Evolutionary conservation across 306 rosid species (phyloP).

Genomic region (Pyrus communis): DNA sequence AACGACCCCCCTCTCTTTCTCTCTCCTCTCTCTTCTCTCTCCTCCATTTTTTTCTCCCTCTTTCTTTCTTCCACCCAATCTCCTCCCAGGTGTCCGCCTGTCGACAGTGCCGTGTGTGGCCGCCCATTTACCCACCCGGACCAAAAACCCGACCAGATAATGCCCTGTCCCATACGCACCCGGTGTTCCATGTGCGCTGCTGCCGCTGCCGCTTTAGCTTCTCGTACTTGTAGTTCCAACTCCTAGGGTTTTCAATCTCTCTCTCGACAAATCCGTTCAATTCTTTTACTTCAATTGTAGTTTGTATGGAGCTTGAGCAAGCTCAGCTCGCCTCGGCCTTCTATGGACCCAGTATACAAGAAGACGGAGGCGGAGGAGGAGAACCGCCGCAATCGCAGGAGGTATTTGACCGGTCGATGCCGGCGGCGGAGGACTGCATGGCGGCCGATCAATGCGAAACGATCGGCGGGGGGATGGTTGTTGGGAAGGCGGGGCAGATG

Average conservation of each 20-base stretch:
- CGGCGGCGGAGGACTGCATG: conserved; percentile 7
- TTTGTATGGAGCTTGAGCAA: not conserved
- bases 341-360: not conserved
- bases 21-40: not conserved
- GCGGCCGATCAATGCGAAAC: conserved; percentile 24
- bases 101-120: not conserved
- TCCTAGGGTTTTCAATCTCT: conserved; percentile 42
- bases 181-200: conserved; percentile 38
- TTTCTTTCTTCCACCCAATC: not conserved
- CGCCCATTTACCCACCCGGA: not conserved
- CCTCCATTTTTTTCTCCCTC: not conserved
- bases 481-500: not conserved
- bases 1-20: not conserved
- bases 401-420: conserved; percentile 7
- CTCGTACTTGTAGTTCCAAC: conserved; percentile 11
- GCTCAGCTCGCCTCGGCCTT: conserved; percentile 6
- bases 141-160: not conserved
- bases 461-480: conserved; percentile 9
- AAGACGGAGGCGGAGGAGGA: not conserved
- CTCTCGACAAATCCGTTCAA: not conserved
- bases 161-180: conserved; percentile 37
- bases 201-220: conserved; percentile 26
- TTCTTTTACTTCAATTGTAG: not conserved
- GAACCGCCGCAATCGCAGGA: not conserved
- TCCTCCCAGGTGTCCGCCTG: not conserved